Evolutionary conservation across 306 rosid genomes (phyloP), one percentile per base, ranked within the genome.

Genomic region (Astragalus glycyphyllos): DNA sequence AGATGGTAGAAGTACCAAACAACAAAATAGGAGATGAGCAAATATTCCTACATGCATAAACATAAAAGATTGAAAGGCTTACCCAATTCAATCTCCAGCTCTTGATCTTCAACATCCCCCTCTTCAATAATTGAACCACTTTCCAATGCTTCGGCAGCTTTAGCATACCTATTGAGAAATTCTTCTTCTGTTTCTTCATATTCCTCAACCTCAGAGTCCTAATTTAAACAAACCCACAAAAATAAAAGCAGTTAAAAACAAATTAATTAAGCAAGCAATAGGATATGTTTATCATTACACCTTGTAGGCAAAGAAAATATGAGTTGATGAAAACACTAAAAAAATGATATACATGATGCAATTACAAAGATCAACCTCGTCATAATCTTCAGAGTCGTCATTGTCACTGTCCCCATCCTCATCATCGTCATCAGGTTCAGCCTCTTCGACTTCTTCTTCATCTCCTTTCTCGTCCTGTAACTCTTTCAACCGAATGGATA

Each of bases 131-230:
- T 54, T 57, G 85, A 73, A 79, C 85, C 87, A 82, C 84, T 85
- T 80, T 87, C 91, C 86, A 92, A 80, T 37, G 81, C 94, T 65
- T 62, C 82, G 6, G 98, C 96, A 49, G 86, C 95, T 83, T 89
- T 85, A 53, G 96, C 96, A 82, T 92, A 89, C 82, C 98, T 85
- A 59, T 84, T 72, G 58, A 92, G 87, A 79, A 92, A 89, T 58
- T 86, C 86, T 79, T 87, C 95, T 72, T 89, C 96, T 2, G 98
- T 92, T 79, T 92, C 96, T 74, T 86, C 94, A 61, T 77, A 83
- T 72, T 86, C 96, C 70, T 87, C 95, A 65, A 60, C 80, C 58
- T 86, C 98, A 7, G 98, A 92, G 53, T 92, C 98, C 98, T 85
- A 61, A 65, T 68, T 75, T 6, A 58, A 71, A 46, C 67, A 73